phyloP scores from a whole-genome alignment of 495 filamentous ascomycete genomes.

The Hypoxylon trugodes region DNA sequence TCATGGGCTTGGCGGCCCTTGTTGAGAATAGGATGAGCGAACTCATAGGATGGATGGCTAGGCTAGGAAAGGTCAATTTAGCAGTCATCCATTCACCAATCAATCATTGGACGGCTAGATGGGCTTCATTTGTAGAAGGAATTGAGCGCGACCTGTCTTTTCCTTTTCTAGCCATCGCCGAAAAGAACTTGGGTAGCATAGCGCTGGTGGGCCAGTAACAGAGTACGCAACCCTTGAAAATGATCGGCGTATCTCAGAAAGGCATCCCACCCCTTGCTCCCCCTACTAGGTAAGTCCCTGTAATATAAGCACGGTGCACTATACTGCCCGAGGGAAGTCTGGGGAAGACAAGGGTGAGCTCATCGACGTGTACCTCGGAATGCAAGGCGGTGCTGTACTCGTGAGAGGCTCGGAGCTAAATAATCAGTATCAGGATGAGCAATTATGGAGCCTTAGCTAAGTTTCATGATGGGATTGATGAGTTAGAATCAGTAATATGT shows the following conservation, averaged over 20 bases:
- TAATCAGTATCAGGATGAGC: neutral
- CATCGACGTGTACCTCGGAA: constrained; percentile 11
- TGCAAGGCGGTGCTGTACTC: neutral
- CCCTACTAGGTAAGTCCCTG: constrained; percentile 14
- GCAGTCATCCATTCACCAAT: constrained; percentile 18
- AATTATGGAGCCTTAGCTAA: no score
- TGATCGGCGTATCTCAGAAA: constrained; percentile 42
- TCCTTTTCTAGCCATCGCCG: constrained; percentile 32
- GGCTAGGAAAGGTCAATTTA: constrained; percentile 27
- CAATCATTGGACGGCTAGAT: constrained; percentile 26
- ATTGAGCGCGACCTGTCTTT: constrained; percentile 28
- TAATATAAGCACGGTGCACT: constrained; percentile 30
- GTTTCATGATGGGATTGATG: no score
- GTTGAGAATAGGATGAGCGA: constrained; percentile 16
- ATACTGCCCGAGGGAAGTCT: constrained; percentile 34
- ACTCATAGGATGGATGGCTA: constrained; percentile 11
- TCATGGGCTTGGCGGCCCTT: constrained; percentile 29
- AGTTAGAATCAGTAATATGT: neutral
- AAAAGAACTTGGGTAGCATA: constrained; percentile 4
- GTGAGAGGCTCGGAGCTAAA: neutral
- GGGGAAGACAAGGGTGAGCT: constrained; percentile 38
- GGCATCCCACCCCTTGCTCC: constrained; percentile 34
- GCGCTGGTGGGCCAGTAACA: constrained; percentile 8
- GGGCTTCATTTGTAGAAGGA: constrained; percentile 38
- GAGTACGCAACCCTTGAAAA: constrained; percentile 23